Evolutionary conservation across 495 filamentous ascomycete species (phyloP).

Genomic region (Clavariopsis aquatica): DNA sequence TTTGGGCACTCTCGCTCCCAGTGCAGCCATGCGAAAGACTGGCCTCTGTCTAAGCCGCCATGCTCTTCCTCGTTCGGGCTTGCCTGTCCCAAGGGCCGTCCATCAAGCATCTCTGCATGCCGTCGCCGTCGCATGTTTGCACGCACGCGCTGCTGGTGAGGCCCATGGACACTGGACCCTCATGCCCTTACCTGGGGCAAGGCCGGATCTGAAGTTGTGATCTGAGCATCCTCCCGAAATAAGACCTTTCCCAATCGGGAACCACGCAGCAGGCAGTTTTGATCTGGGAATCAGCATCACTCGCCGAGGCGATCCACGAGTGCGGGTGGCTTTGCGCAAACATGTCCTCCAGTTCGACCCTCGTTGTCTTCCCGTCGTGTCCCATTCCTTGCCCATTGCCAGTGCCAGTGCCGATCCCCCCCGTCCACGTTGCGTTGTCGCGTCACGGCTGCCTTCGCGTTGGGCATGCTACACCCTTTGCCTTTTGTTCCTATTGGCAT

Average conservation of each 20-base stretch:
- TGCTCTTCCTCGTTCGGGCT: too few species aligned
- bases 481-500: background rate
- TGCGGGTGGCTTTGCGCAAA: conserved; percentile 5
- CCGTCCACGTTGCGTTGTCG: background rate
- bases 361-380: conserved; percentile 1
- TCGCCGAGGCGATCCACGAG: conserved; percentile 16
- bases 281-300: conserved; percentile 25
- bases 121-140: too few species aligned
- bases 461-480: conserved; percentile 16
- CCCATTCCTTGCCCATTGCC: background rate
- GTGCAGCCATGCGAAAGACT: too few species aligned
- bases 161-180: too few species aligned
- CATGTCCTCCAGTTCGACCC: background rate
- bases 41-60: too few species aligned
- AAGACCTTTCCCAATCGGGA: conserved; percentile 24
- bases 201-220: conserved; percentile 15
- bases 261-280: conserved; percentile 8
- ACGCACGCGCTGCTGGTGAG: too few species aligned
- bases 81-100: too few species aligned
- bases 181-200: too few species aligned
- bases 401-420: background rate
- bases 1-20: too few species aligned
- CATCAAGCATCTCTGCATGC: too few species aligned
- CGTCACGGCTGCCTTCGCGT: conserved; percentile 16
- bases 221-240: conserved; percentile 16